Conservation (phyloP, 1,139 yeast genomes). For the Arxiozyma telluris region DNA sequence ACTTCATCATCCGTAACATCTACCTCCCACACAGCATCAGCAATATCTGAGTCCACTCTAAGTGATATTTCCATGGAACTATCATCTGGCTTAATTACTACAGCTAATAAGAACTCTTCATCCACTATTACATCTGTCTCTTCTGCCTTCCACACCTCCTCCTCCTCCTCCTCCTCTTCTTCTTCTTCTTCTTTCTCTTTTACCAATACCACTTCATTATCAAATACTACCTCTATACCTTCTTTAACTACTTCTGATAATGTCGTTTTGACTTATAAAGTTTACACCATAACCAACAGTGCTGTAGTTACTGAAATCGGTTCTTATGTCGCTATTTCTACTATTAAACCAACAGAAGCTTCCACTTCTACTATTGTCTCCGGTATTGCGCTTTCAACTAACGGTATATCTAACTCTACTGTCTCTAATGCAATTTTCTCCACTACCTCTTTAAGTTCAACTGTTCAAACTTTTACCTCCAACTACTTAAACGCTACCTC, state of each 20-base stretch:
- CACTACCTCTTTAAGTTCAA: background rate
- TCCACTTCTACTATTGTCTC: background rate
- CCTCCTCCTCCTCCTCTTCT: constrained; percentile 2
- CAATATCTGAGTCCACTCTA: background rate
- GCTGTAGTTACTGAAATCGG: constrained; percentile 12
- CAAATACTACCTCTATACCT: background rate
- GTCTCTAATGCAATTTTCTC: background rate
- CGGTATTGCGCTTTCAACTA: background rate
- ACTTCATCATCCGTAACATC: background rate
- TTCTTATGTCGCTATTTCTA: constrained; percentile 8
- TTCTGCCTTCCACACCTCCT: too few relatives aligned
- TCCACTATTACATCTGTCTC: constrained; percentile 1
- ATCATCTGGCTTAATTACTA: constrained; percentile 3
- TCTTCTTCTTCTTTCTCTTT: background rate
- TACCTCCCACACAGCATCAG: background rate
- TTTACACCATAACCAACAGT: constrained; percentile 8
- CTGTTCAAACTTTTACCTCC: background rate
- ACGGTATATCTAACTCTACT: background rate
- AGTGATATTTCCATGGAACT: background rate
- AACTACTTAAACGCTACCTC: background rate
- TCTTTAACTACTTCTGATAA: background rate
- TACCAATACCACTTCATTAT: background rate
- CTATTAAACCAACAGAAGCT: constrained; percentile 1
- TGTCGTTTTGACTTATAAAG: background rate
- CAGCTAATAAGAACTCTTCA: background rate